These are phyloP conservation scores for Aureobasidium sp. DNA, from an alignment of 2,329 filamentous ascomycete genomes.

Conservation along the genomic window DNA sequence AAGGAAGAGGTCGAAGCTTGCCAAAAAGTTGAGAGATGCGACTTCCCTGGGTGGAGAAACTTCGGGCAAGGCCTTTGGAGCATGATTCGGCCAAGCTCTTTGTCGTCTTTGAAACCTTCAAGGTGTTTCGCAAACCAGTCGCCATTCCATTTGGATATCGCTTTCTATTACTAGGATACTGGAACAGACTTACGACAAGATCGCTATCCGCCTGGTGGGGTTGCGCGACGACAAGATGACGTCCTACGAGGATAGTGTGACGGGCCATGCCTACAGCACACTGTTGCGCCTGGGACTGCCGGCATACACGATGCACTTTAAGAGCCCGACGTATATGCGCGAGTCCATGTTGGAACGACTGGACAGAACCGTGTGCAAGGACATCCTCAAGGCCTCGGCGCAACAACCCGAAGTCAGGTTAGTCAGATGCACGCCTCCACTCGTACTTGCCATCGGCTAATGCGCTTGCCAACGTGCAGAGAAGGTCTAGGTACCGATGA, in stretches of 20 bases:
- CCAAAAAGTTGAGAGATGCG: neutral
- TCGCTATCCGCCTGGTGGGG: conserved; percentile 1
- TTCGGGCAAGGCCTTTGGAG: neutral
- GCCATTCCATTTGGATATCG: neutral
- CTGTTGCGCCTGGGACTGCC: conserved; percentile 40
- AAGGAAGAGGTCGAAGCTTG: neutral
- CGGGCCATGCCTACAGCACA: conserved; percentile 33
- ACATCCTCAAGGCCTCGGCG: conserved; percentile 52
- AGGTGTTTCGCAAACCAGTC: neutral
- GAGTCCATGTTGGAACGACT: conserved; percentile 53
- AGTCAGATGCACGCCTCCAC: conserved; percentile 11
- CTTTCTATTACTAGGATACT: neutral
- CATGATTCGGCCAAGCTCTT: neutral
- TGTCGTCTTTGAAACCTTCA: conserved; percentile 4
- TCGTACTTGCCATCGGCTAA: neutral
- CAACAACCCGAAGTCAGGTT: conserved; percentile 49
- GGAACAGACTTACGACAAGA: neutral
- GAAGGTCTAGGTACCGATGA: conserved; percentile 51
- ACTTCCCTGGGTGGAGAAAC: neutral
- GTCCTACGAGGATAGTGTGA: conserved; percentile 10
- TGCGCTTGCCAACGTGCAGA: conserved; percentile 27
- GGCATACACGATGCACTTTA: conserved; percentile 53
- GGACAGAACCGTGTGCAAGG: conserved; percentile 48
- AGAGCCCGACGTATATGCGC: conserved; percentile 52
- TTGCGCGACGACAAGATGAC: conserved; percentile 5